A percentile compares a stretch with the other conserved stretches of the same genome.
Evolutionary conservation across 1,139 yeast genomes (phyloP).

Genomic region (Taphrina communis): DNA sequence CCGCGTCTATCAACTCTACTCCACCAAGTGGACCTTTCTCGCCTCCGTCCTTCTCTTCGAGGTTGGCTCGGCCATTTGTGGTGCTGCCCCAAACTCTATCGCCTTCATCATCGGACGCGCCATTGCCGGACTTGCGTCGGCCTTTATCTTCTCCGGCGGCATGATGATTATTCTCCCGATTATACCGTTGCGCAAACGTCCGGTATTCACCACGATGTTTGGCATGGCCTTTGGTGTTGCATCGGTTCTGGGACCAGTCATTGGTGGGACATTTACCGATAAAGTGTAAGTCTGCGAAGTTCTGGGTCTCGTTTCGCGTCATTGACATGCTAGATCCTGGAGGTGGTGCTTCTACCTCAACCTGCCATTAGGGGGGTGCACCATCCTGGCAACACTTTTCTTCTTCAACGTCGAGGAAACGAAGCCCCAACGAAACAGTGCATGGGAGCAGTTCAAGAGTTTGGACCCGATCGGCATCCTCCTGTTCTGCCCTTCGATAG

Average conservation of each 20-base stretch:
- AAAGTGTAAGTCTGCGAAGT: conserved; percentile 45
- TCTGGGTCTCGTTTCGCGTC: not conserved
- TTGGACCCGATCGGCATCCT: conserved; percentile 61
- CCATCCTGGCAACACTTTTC: conserved; percentile 56
- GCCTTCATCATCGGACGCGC: conserved; percentile 73
- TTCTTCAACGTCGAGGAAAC: conserved; percentile 65
- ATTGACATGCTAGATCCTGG: conserved; percentile 57
- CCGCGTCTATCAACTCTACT: conserved; percentile 64
- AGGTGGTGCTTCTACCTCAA: conserved; percentile 80
- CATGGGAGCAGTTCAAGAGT: conserved; percentile 52
- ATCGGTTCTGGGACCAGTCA: conserved; percentile 66
- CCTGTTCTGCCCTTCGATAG: conserved; percentile 55
- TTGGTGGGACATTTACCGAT: conserved; percentile 65
- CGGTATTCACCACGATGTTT: conserved; percentile 59
- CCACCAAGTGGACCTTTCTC: conserved; percentile 61
- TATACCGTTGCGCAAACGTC: conserved; percentile 63
- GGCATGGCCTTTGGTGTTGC: conserved; percentile 49
- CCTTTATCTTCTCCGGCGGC: conserved; percentile 68
- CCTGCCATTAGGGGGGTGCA: conserved; percentile 70
- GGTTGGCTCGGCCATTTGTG: conserved; percentile 55
- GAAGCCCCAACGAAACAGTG: conserved; percentile 52
- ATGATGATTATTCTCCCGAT: conserved; percentile 65
- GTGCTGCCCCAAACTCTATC: conserved; percentile 63
- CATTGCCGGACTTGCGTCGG: conserved; percentile 74
- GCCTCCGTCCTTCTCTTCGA: conserved; percentile 63